Base-by-base conservation (phyloP, 768 basidiomycete genomes). In the Calocybe cyanea region DNA sequence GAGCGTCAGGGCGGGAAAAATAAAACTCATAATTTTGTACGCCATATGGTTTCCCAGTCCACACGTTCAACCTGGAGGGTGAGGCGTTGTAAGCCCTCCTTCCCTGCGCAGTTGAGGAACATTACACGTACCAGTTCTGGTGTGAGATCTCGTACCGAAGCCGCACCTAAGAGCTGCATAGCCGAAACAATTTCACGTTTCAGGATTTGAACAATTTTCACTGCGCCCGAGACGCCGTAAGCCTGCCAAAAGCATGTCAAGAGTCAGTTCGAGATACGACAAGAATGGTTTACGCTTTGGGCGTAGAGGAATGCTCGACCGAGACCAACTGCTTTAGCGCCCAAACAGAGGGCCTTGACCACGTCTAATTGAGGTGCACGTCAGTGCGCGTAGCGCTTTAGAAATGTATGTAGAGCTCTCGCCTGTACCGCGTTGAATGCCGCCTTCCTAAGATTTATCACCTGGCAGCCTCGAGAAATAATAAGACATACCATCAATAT, bases 231-330 rank as follows among this genome's bases (percentile, higher is more conserved):
- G 51, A 78, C 80, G 3, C 87, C 87, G 51, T 90, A 90, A 10
- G 85, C 86, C 87, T 89, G 41, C 8, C 41, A 19, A 49, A 18
- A 32, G 45, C 18, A 15, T 11, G 43, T 39, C n/a, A 53, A 20
- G 36, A 15, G 20, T 35, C 39, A 18, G 15, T 13, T 32, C 18
- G 19, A 13, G 4, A 13, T 11, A 49, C 14, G 17, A 14, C n/a
- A 4, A 19, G 19, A n/a, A 28, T 11, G 4, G 34, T 77, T 57
- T 63, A 88, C 87, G 56, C 86, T 86, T 65, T 89, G 85, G 1
- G 86, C 91, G 57, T 87, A 95, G 9, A 96, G 72, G 71, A 93
- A 89, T 11, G 87, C 75, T 11, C 93, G 73, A 2, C 93, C 93
- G 24, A 96, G 67, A 3, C 93, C 92, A 14, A 93, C 89, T 7